Conservation (phyloP, 75 land plant species). For the Ceratopteris richardii region DNA sequence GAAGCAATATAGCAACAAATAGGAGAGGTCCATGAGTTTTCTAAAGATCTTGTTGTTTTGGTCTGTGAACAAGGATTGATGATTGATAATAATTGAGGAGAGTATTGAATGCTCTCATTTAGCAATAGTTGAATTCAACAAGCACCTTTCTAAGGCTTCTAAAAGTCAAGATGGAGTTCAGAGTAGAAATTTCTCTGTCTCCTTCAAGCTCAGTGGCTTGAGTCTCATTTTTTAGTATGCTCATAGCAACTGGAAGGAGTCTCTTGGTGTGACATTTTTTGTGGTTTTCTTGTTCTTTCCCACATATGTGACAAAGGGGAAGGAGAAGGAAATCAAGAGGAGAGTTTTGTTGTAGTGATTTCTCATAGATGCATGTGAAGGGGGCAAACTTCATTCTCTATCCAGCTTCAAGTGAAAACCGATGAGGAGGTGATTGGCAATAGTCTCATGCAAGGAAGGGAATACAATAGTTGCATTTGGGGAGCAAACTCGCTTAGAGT, state of each 20-base stretch:
- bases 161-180: constrained; percentile 30
- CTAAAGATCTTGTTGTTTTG: constrained; percentile 56
- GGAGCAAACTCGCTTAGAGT: too few species aligned
- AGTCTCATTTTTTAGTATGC: not conserved
- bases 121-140: constrained; percentile 32
- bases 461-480: too few species aligned
- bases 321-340: too few species aligned
- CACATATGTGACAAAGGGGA: constrained; percentile 41
- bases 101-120: constrained; percentile 25
- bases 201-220: constrained; percentile 24
- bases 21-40: constrained; percentile 61
- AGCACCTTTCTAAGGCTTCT: constrained; percentile 36
- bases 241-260: not conserved
- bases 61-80: constrained; percentile 56
- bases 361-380: too few species aligned
- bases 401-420: too few species aligned
- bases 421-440: too few species aligned
- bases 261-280: not conserved
- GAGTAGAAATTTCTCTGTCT: too few species aligned
- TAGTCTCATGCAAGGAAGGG: too few species aligned
- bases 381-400: too few species aligned
- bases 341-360: too few species aligned
- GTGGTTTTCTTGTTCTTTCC: constrained; percentile 44
- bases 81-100: constrained; percentile 46
- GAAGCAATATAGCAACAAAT: constrained; percentile 55